Evolutionary conservation across 1,284 basidiomycete species (phyloP).

Genomic region (Vanrija humicola): DNA sequence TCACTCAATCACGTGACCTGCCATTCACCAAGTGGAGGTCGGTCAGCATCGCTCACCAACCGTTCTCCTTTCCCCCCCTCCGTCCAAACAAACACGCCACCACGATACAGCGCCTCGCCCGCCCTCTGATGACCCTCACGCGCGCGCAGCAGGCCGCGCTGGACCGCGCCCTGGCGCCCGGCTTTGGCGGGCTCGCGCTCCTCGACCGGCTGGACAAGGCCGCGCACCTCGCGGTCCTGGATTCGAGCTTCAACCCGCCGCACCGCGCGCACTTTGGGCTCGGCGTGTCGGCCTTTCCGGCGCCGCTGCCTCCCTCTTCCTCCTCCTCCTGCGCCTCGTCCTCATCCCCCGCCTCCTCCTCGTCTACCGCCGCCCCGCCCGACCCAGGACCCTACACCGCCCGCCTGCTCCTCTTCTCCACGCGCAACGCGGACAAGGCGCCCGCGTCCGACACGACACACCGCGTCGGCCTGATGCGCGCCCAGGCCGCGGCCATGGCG

Average conservation of each 20-base stretch:
- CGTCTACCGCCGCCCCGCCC: not conserved
- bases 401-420: constrained; percentile 74
- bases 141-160: not conserved
- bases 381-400: constrained; percentile 60
- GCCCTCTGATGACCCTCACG: constrained; percentile 38
- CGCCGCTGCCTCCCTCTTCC: constrained; percentile 34
- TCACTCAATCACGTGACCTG: too few relatives aligned
- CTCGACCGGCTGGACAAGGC: not conserved
- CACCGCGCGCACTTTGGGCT: constrained; percentile 81
- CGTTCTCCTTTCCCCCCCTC: too few relatives aligned
- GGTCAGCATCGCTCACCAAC: too few relatives aligned
- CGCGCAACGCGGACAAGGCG: constrained; percentile 84
- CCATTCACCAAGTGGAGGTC: too few relatives aligned
- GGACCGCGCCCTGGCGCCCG: constrained; percentile 2
- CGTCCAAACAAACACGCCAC: too few relatives aligned
- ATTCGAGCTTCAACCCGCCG: constrained; percentile 94
- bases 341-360: not conserved
- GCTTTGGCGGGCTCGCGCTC: constrained; percentile 23
- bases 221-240: constrained; percentile 60
- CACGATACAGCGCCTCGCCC: constrained; percentile 25
- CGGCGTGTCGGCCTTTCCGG: constrained; percentile 48
- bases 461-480: constrained; percentile 75
- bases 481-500: constrained; percentile 59
- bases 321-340: constrained; percentile 35
- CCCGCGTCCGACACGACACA: constrained; percentile 67